Evolutionary conservation across 345 rosid genomes (phyloP).

Genomic region (Excoecaria agallocha): DNA sequence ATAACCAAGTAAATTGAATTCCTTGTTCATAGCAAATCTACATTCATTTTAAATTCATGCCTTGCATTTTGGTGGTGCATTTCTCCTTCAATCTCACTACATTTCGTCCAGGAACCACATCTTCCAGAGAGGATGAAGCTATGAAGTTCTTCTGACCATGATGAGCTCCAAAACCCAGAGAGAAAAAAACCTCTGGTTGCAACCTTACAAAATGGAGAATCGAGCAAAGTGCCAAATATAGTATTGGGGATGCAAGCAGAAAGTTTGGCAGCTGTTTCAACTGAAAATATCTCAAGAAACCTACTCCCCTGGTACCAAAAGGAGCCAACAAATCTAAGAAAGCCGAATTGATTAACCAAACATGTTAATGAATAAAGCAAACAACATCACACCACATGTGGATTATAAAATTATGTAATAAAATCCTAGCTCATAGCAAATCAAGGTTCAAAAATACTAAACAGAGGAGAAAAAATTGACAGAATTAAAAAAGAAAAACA

Average conservation of each 20-base stretch:
- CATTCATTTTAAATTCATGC: slow-evolving; percentile 21
- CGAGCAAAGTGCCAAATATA: slow-evolving; percentile 65
- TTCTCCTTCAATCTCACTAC: slow-evolving; percentile 14
- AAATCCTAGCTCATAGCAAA: background rate
- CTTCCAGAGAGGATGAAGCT: slow-evolving; percentile 32
- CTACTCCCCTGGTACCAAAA: slow-evolving; percentile 69
- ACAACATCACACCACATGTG: background rate
- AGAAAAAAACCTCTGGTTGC: slow-evolving; percentile 48
- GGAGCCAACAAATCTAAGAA: slow-evolving; percentile 7
- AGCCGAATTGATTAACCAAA: background rate
- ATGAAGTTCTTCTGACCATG: slow-evolving; percentile 39
- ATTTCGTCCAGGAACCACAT: slow-evolving; percentile 20
- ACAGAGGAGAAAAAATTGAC: background rate
- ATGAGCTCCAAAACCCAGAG: slow-evolving; percentile 63
- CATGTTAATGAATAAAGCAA: background rate
- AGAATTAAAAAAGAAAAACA: background rate
- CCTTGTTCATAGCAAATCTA: background rate
- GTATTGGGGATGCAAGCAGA: slow-evolving; percentile 87
- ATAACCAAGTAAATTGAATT: background rate
- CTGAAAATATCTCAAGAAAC: slow-evolving; percentile 83
- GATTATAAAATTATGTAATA: background rate
- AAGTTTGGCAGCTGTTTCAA: slow-evolving; percentile 89
- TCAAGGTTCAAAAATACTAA: background rate
- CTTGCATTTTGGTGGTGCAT: slow-evolving; percentile 25
- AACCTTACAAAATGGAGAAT: slow-evolving; percentile 53